phyloP scores from a whole-genome alignment of 108 stramenopile species.

The Pseudonitzschia multiseries region DNA sequence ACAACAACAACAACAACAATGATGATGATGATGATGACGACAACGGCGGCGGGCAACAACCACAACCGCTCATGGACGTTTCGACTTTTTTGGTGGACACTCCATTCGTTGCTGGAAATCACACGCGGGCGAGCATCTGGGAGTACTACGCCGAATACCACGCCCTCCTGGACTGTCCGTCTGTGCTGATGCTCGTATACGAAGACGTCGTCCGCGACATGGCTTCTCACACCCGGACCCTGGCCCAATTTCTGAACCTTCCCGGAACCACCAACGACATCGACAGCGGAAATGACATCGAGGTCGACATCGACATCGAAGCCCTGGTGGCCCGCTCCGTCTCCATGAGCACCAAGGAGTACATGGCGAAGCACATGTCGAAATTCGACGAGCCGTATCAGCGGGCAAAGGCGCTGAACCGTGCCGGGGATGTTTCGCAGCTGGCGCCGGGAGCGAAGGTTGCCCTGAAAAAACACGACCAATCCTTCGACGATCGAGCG shows the following conservation, averaged over 20 bases:
- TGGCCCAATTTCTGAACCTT: slow-evolving; percentile 13
- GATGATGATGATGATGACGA: background rate
- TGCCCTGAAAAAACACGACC: slow-evolving; percentile 1
- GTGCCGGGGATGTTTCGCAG: slow-evolving; percentile 11
- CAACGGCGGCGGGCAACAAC: background rate
- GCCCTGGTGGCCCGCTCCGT: background rate
- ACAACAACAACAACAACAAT: too few species aligned
- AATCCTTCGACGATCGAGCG: slow-evolving; percentile 7
- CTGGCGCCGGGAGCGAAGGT: slow-evolving; percentile 19
- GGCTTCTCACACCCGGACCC: background rate
- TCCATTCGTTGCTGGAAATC: slow-evolving; percentile 11
- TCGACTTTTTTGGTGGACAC: slow-evolving; percentile 15
- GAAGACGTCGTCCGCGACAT: slow-evolving; percentile 17
- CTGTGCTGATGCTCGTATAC: slow-evolving; percentile 26
- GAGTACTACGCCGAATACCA: slow-evolving; percentile 27
- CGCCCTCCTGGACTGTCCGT: slow-evolving; percentile 7
- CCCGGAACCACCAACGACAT: background rate
- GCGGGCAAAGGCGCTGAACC: background rate
- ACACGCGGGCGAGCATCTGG: slow-evolving; percentile 17
- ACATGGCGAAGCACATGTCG: slow-evolving; percentile 13
- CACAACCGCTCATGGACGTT: slow-evolving; percentile 6
- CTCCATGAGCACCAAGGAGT: slow-evolving; percentile 17
- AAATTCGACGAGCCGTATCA: slow-evolving; percentile 26
- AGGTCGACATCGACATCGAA: background rate
- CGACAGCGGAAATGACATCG: background rate